Evolutionary conservation across 2,329 filamentous ascomycete genomes (phyloP).

Genomic region (Pseudogymnoascus sp.): DNA sequence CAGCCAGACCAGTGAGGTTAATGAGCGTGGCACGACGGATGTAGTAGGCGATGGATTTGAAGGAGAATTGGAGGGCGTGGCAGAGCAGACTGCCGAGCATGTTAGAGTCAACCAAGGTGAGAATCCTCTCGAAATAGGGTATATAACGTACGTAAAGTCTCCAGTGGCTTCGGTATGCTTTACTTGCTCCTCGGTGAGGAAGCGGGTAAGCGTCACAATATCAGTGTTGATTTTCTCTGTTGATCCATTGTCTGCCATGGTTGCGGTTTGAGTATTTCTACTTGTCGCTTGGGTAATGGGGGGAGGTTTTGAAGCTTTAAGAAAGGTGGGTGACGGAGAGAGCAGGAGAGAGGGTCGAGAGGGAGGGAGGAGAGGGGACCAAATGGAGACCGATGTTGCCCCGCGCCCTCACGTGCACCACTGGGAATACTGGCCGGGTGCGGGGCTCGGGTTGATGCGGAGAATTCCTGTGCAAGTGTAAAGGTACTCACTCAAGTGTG

Average conservation of each 20-base stretch:
- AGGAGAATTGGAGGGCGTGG: conserved; percentile 97
- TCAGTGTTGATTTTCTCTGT: conserved; percentile 87
- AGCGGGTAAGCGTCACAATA: conserved; percentile 91
- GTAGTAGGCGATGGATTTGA: conserved; percentile 99
- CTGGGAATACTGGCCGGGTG: not conserved
- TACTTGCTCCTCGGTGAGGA: conserved; percentile 89
- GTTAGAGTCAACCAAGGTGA: conserved; percentile 10
- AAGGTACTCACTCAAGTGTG: not conserved
- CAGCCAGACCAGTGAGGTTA: conserved; percentile 90
- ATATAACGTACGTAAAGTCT: conserved; percentile 80
- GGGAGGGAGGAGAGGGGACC: not conserved
- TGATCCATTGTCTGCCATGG: conserved; percentile 11
- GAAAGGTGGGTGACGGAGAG: not conserved
- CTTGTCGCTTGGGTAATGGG: not conserved
- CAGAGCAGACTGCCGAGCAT: conserved; percentile 65
- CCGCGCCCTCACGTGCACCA: conserved; percentile 2
- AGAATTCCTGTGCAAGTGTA: not conserved
- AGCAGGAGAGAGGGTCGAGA: not conserved
- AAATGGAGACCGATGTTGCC: not conserved
- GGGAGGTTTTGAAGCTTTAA: not conserved
- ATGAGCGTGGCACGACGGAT: conserved; percentile 93
- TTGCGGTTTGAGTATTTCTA: conserved; percentile 9
- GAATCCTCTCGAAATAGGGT: not conserved
- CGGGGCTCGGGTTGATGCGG: conserved; percentile 6
- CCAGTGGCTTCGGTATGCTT: conserved; percentile 93